These are phyloP conservation scores for Nicotiana sylvestris DNA, from an alignment of 257 asterid genomes.

Conservation along the genomic window DNA sequence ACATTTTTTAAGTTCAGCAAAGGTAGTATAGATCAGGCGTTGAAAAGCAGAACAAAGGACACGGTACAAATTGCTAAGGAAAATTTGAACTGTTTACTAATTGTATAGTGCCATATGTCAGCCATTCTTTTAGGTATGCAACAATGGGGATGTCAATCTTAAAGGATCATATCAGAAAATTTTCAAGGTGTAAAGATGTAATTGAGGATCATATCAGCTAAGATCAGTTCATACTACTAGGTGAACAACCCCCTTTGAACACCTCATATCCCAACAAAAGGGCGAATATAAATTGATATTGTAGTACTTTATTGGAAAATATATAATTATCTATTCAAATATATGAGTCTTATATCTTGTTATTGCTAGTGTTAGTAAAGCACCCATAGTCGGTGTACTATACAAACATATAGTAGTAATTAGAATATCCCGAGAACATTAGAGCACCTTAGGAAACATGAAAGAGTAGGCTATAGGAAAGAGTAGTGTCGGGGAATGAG, in stretches of 20 bases:
- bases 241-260: neutral
- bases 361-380: neutral
- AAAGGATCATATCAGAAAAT: neutral
- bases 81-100: neutral
- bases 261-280: neutral
- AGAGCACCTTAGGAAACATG: neutral
- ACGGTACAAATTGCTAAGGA: neutral
- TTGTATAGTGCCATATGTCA: neutral
- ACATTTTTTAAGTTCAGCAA: neutral
- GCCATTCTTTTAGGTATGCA: neutral
- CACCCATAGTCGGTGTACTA: neutral
- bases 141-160: neutral
- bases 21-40: neutral
- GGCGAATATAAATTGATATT: neutral
- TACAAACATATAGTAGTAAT: neutral
- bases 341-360: neutral
- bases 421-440: neutral
- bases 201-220: neutral
- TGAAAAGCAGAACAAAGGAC: neutral
- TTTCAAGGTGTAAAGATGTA: neutral
- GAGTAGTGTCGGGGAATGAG: constrained; percentile 10
- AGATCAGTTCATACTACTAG: neutral
- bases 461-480: neutral
- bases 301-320: neutral
- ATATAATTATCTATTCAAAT: neutral